phyloP scores from a whole-genome alignment of 1,284 basidiomycete species.

The Trametes hirsuta region DNA sequence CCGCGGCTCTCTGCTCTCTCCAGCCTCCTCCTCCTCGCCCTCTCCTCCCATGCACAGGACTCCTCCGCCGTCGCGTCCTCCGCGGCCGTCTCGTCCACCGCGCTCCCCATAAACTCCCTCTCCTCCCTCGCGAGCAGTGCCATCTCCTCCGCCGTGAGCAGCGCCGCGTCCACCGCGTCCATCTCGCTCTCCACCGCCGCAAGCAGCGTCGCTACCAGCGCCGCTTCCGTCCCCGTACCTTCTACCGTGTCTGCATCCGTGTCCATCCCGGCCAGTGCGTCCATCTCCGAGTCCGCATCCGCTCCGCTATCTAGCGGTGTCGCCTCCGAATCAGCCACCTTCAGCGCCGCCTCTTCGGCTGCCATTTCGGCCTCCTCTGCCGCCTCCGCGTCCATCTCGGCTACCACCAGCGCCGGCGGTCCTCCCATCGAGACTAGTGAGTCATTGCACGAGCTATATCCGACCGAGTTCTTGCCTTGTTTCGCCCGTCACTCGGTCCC shows the following conservation, averaged over 20 bases:
- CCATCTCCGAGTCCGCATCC: not conserved
- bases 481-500: not conserved
- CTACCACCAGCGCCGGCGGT: slow-evolving; percentile 4
- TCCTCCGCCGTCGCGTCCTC: slow-evolving; percentile 8
- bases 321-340: not conserved
- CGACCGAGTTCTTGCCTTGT: too few relatives aligned
- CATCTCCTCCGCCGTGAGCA: not conserved
- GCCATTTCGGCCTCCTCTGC: slow-evolving; percentile 7
- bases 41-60: slow-evolving; percentile 10
- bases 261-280: not conserved
- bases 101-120: not conserved
- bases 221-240: not conserved
- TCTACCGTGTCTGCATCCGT: not conserved
- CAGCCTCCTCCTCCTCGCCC: slow-evolving; percentile 22
- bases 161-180: not conserved
- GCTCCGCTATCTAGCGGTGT: not conserved
- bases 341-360: slow-evolving; percentile 4
- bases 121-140: slow-evolving; percentile 1
- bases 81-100: not conserved
- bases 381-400: not conserved
- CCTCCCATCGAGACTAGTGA: slow-evolving; percentile 18
- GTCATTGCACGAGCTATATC: not conserved
- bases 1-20: slow-evolving; percentile 22
- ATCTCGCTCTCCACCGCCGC: not conserved
- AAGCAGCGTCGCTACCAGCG: not conserved